These are phyloP conservation scores for Cercospora beticola DNA, from an alignment of 2,329 filamentous ascomycete species.

Conservation along the genomic window DNA sequence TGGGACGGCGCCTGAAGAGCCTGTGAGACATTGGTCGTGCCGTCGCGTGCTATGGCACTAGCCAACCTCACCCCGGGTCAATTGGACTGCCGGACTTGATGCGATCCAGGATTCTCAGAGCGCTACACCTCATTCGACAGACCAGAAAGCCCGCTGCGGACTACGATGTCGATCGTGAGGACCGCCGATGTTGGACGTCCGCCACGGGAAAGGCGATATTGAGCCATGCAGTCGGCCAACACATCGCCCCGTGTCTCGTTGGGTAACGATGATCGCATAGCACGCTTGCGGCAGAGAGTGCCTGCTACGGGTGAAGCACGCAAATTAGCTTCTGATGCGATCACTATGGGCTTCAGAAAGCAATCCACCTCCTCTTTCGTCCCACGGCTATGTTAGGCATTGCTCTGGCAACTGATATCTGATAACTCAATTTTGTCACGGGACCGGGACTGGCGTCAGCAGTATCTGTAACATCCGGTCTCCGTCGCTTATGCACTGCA, in stretches of 20 bases:
- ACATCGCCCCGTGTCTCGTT: conserved; percentile 2
- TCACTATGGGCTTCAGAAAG: not conserved
- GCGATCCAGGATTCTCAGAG: not conserved
- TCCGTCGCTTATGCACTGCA: conserved; percentile 1
- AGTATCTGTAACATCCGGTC: not conserved
- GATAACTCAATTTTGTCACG: not conserved
- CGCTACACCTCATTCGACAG: not conserved
- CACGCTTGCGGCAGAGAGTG: not conserved
- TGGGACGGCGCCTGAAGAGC: not conserved
- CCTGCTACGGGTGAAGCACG: not conserved
- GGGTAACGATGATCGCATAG: not conserved
- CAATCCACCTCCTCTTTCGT: not conserved
- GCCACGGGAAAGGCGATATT: conserved; percentile 2
- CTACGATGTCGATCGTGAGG: not conserved
- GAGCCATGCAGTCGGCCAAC: conserved; percentile 6
- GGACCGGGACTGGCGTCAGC: not conserved
- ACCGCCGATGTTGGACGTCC: not conserved
- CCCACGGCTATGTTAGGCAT: not conserved
- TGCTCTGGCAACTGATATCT: not conserved
- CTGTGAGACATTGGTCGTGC: conserved; percentile 4
- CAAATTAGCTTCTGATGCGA: not conserved
- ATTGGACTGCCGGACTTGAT: conserved; percentile 4
- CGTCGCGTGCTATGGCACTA: conserved; percentile 4
- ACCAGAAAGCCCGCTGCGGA: not conserved
- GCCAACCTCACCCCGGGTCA: not conserved